Evolutionary conservation across 768 basidiomycete species (phyloP), one percentile per base, ranked within the genome.

Genomic region (Tulasnella sp.): DNA sequence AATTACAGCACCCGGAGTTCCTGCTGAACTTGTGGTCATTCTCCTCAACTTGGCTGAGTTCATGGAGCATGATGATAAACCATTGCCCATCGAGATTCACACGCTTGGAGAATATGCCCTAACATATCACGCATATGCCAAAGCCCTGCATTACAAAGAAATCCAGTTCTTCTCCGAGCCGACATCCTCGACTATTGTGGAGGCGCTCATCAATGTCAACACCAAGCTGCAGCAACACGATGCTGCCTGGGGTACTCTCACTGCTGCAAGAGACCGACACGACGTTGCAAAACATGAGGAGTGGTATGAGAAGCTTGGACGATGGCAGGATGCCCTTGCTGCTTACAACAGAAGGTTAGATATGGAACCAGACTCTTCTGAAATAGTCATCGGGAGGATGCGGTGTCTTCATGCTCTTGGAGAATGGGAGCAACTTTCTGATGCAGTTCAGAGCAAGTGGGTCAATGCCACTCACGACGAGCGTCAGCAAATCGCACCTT

Each of bases 31-130:
- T 25, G 84, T 93, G 16, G 88, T 95, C 62, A 77, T 87, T 22
- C 69, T 98, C 13, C 74, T 99, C 49, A 91, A 91, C 64, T 74
- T 98, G 22, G 91, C 91, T 3, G 95, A 99, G 63, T 98, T 98
- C 64, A 93, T 98, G 87, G 95, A 98, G 64, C 93, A 96, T 58
- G 92, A 98, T 65, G 95, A 98, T 61, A 93, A 93, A 61, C 76
- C 86, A 0, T 71, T 98, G 1, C 90, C 90, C 1, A 95, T 98
- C 54, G 90, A 95, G 59, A 82, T 91, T 58, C 77, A 87, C 45
- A 88, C 86, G 10, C 76, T 98, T 12, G 95, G 93, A 32, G 87
- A 91, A 60, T 90, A 92, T 61, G 91, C 95, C 0, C 77, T 87
- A 69, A 83, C 82, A 57, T 90, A 85, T 64, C 83, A 88, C 64